Evolutionary conservation across 805 yeast species (phyloP).

Genomic region (Yarrowia sp.): DNA sequence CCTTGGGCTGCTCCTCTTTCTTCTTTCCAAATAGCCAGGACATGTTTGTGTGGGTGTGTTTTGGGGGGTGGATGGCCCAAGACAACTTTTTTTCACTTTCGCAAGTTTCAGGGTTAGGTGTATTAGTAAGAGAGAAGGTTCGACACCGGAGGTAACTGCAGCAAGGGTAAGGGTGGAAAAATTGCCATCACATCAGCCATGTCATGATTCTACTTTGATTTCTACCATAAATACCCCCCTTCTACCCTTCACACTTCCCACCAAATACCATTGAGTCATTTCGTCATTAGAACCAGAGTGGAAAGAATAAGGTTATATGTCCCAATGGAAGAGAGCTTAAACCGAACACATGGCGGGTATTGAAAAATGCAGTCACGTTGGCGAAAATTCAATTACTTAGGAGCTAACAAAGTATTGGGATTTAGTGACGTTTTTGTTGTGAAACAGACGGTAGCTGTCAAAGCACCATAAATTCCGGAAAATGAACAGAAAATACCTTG

Average conservation of each 20-base stretch:
- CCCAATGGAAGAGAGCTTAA: slow-evolving; percentile 5
- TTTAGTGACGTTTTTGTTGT: too few relatives aligned
- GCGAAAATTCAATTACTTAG: too few relatives aligned
- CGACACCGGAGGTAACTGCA: background rate
- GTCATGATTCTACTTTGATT: too few relatives aligned
- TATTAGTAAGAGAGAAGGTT: background rate
- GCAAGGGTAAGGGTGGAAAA: too few relatives aligned
- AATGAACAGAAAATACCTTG: too few relatives aligned
- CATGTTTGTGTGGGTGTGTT: slow-evolving; percentile 40
- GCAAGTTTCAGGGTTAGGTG: slow-evolving; percentile 38
- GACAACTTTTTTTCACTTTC: slow-evolving; percentile 32
- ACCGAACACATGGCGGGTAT: background rate
- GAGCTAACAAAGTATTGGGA: too few relatives aligned
- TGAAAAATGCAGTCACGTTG: background rate
- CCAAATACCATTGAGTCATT: slow-evolving; percentile 16
- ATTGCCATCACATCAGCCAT: too few relatives aligned
- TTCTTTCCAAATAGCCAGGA: slow-evolving; percentile 47
- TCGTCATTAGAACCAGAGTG: background rate
- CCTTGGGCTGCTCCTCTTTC: slow-evolving; percentile 42
- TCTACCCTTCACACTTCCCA: background rate
- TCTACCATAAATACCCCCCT: too few relatives aligned
- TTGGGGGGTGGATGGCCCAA: slow-evolving; percentile 8
- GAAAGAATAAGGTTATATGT: slow-evolving; percentile 26
- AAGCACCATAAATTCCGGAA: too few relatives aligned
- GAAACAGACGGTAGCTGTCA: too few relatives aligned